Base-by-base conservation (phyloP, 306 rosid species). In the Cicer arietinum region DNA sequence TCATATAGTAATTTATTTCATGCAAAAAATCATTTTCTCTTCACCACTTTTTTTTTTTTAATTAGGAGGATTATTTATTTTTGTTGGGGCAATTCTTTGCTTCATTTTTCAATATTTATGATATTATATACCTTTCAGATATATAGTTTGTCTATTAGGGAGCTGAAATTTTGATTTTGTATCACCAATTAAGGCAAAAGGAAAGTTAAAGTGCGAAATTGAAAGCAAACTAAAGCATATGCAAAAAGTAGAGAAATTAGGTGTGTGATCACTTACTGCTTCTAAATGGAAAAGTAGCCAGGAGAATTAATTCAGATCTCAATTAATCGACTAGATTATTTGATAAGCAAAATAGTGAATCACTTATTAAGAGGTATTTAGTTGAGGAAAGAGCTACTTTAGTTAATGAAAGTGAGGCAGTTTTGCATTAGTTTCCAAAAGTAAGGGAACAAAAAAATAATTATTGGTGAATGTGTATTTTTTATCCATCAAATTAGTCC, bases 1-100 rank as follows among this genome's bases (percentile, higher is more conserved):
- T 59, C 69, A 25, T 85, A 8, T 48, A 85, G 57, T 94, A 46
- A 65, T 54, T 94, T 46, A 65, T 54, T 44, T 51, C 10, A 13
- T 69, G 59, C 41, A 20, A 46, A 48, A 59, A 35, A 40, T 54
- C 20, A 43, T 41, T 18, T 63, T 61, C 44, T 59, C 43, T 74
- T 39, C 52, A n/a, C 30, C 50, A 25, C 48, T 17, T 54, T 20
- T 43, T 61, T 40, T 39, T 52, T 61, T 20, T 39, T 42, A 37
- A 44, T 51, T 72, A 56, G 70, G 69, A 70, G 61, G 69, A 44
- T 60, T 9, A 35, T 59, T 57, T 44, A 63, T 18, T 75, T 57
- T 35, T 54, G 61, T 42, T 13, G 79, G 68, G 74, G 46, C 17
- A 75, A 35, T 54, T 77, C 1, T 77, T 61, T 80, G 79, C 76